Percentiles rank a stretch among this genome's conserved stretches.
phyloP scores from a whole-genome alignment of 2,329 filamentous ascomycete genomes.

The Huntiella moniliformis region DNA sequence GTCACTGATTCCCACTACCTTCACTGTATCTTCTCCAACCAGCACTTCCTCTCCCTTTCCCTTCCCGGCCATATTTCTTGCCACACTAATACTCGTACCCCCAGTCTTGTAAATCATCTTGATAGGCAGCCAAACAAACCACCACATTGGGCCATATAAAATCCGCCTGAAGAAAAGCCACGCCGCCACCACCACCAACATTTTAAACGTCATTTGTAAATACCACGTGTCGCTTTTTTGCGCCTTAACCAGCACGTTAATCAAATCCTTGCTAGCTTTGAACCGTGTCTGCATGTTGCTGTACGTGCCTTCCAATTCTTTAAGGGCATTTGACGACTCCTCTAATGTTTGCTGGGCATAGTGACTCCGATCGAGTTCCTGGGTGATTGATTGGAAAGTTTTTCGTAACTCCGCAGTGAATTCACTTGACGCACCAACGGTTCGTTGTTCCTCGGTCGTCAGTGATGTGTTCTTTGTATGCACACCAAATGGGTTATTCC shows the following conservation, averaged over 20 bases:
- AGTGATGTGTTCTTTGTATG: slow-evolving; percentile 21
- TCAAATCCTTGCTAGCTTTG: slow-evolving; percentile 51
- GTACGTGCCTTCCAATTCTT: slow-evolving; percentile 65
- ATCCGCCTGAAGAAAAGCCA: slow-evolving; percentile 78
- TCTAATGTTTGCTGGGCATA: slow-evolving; percentile 81
- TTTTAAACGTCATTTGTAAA: slow-evolving; percentile 71
- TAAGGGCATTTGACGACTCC: slow-evolving; percentile 67
- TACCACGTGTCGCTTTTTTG: slow-evolving; percentile 99
- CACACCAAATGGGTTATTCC: slow-evolving; percentile 13
- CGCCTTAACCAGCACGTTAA: slow-evolving; percentile 61
- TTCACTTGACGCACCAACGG: slow-evolving; percentile 58
- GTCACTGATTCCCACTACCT: too few relatives aligned
- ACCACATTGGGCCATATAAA: slow-evolving; percentile 78
- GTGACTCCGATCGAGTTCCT: slow-evolving; percentile 67
- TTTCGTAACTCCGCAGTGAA: slow-evolving; percentile 69
- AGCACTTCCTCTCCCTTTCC: too few relatives aligned
- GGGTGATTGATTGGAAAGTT: slow-evolving; percentile 71
- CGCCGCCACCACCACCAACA: slow-evolving; percentile 54
- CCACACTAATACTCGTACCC: too few relatives aligned
- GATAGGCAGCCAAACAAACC: slow-evolving; percentile 72
- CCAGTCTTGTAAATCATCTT: slow-evolving; percentile 30
- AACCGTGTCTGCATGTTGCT: slow-evolving; percentile 60
- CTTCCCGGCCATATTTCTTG: too few relatives aligned
- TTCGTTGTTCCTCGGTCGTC: slow-evolving; percentile 51
- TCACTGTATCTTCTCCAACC: too few relatives aligned